phyloP scores from a whole-genome alignment of 2,329 filamentous ascomycete species.

The Colletotrichum musicola region DNA sequence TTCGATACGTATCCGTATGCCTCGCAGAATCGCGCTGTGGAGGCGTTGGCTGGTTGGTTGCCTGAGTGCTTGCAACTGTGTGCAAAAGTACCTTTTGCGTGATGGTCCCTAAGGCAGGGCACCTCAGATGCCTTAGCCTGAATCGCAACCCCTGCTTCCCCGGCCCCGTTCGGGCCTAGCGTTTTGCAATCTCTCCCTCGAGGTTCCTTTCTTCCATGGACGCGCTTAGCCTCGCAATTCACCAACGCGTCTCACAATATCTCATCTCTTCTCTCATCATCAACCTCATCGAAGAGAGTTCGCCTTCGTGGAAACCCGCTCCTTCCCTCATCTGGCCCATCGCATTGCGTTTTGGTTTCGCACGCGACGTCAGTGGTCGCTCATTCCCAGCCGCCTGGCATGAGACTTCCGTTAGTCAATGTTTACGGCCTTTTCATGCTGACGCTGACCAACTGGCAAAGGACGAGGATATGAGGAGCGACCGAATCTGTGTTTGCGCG shows the following conservation, averaged over 20 bases:
- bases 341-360: neutral
- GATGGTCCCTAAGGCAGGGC: no score
- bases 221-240: constrained; percentile 39
- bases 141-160: constrained; percentile 25
- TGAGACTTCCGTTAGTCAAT: constrained; percentile 36
- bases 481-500: constrained; percentile 38
- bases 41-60: constrained; percentile 10
- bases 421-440: constrained; percentile 27
- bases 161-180: constrained; percentile 29
- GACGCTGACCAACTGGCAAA: constrained; percentile 23
- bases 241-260: constrained; percentile 40
- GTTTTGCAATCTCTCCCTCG: constrained; percentile 38
- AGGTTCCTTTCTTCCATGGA: constrained; percentile 33
- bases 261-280: constrained; percentile 38
- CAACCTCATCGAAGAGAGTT: constrained; percentile 32
- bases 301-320: neutral
- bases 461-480: constrained; percentile 38
- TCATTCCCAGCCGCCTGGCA: constrained; percentile 29
- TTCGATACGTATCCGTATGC: no score
- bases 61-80: neutral
- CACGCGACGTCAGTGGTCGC: neutral
- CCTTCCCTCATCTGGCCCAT: constrained; percentile 15
- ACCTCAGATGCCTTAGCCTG: no score
- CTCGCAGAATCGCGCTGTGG: constrained; percentile 2
- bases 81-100: neutral